phyloP scores from a whole-genome alignment of 2,329 filamentous ascomycete species.

The Cladosporium austrohemisphaericum region DNA sequence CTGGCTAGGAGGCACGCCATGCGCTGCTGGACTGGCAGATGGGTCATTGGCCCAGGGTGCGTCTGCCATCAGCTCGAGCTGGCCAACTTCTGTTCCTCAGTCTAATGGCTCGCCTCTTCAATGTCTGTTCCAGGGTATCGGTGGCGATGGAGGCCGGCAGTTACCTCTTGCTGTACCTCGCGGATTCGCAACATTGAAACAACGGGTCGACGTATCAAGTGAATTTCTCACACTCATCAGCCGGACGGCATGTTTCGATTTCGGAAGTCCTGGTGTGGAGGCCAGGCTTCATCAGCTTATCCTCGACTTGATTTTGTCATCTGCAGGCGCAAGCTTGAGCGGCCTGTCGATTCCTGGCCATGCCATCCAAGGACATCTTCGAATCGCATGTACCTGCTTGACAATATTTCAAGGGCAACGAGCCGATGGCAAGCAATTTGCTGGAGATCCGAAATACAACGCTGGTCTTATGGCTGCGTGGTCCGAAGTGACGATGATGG shows the following conservation, averaged over 20 bases:
- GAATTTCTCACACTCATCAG: conserved; percentile 28
- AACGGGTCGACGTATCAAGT: conserved; percentile 26
- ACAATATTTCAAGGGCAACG: conserved; percentile 33
- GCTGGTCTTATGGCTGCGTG: conserved; percentile 31
- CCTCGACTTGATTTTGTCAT: conserved; percentile 30
- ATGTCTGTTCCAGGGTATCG: neutral
- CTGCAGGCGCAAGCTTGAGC: conserved; percentile 19
- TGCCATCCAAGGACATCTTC: conserved; percentile 30
- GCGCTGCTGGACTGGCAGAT: neutral
- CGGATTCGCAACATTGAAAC: conserved; percentile 30
- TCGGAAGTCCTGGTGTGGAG: conserved; percentile 30
- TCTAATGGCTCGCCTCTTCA: conserved; percentile 2
- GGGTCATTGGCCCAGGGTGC: neutral
- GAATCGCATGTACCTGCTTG: conserved; percentile 32
- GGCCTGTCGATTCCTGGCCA: conserved; percentile 21
- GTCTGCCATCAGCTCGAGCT: neutral
- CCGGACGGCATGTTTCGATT: conserved; percentile 34
- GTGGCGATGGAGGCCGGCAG: conserved; percentile 10
- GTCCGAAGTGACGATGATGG: conserved; percentile 29
- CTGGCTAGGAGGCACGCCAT: conserved; percentile 4
- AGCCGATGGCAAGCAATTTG: conserved; percentile 28
- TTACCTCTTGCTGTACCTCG: conserved; percentile 32
- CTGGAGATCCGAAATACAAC: conserved; percentile 27
- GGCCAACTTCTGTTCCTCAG: neutral
- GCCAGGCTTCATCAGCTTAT: conserved; percentile 28